phyloP scores from a whole-genome alignment of 2,329 filamentous ascomycete genomes.

The Dactylellina cionopaga region DNA sequence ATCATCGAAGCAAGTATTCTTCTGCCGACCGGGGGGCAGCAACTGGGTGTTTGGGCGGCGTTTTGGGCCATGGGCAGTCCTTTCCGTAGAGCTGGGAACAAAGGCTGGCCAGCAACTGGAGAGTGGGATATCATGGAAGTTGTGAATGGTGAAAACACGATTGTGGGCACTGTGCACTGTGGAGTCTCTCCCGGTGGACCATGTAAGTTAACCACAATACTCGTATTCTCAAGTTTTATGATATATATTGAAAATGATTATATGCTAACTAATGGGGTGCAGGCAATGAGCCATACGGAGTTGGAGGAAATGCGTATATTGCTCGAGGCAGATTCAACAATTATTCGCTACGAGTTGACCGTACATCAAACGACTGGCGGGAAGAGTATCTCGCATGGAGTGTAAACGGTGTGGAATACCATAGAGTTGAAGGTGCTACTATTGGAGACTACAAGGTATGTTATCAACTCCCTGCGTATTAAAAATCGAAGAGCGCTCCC shows the following conservation, averaged over 20 bases:
- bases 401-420: conserved; percentile 59
- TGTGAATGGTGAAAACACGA: conserved; percentile 60
- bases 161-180: conserved; percentile 63
- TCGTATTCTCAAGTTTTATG: too few relatives aligned
- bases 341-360: conserved; percentile 60
- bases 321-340: conserved; percentile 59
- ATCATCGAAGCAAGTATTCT: conserved; percentile 62
- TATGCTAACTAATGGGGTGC: not conserved
- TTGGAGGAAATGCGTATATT: conserved; percentile 2
- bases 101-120: conserved; percentile 62
- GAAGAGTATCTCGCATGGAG: conserved; percentile 60
- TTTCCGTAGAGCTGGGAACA: conserved; percentile 60
- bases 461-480: not conserved
- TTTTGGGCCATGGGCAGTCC: conserved; percentile 64
- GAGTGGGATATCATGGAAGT: conserved; percentile 65
- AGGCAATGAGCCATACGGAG: conserved; percentile 30
- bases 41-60: conserved; percentile 62
- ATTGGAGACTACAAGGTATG: conserved; percentile 55
- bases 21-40: conserved; percentile 54
- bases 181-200: conserved; percentile 59
- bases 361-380: conserved; percentile 55
- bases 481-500: not conserved
- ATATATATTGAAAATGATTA: too few relatives aligned
- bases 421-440: conserved; percentile 57
- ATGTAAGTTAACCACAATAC: conserved; percentile 56